A percentile compares a stretch with the other conserved stretches of the same genome.
These are phyloP conservation scores for Pichia exigua DNA, from an alignment of 805 yeast species.

Conservation along the genomic window DNA sequence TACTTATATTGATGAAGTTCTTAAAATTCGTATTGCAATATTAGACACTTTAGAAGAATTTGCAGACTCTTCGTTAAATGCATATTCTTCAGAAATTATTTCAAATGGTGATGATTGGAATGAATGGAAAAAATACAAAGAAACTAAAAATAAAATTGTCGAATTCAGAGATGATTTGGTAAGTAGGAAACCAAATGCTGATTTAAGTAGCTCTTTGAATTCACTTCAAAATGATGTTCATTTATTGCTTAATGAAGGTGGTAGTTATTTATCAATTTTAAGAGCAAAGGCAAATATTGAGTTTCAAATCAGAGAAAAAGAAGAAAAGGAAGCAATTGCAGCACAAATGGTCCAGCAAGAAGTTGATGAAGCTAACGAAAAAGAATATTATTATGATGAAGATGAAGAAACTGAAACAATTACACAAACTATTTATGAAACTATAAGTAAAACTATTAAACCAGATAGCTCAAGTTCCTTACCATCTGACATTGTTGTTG, in stretches of 20 bases:
- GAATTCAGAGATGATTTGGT: slow-evolving; percentile 47
- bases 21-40: slow-evolving; percentile 33
- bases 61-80: slow-evolving; percentile 57
- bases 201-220: slow-evolving; percentile 24
- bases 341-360: slow-evolving; percentile 23
- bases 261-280: slow-evolving; percentile 48
- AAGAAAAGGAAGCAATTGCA: slow-evolving; percentile 16
- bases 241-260: slow-evolving; percentile 50
- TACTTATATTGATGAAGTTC: slow-evolving; percentile 27
- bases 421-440: neutral
- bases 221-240: slow-evolving; percentile 39
- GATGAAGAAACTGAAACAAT: neutral
- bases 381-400: slow-evolving; percentile 7
- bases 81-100: slow-evolving; percentile 55
- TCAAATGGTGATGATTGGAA: slow-evolving; percentile 37
- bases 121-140: slow-evolving; percentile 56
- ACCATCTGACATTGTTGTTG: neutral
- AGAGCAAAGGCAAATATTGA: slow-evolving; percentile 52
- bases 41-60: slow-evolving; percentile 68
- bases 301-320: slow-evolving; percentile 46
- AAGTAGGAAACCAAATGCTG: slow-evolving; percentile 25
- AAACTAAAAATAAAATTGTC: slow-evolving; percentile 47
- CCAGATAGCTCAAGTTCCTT: neutral
- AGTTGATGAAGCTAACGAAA: slow-evolving; percentile 3
- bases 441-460: neutral